Base-by-base conservation (phyloP, 192 early-diverging fungal species). In the Coemansia sp. region DNA sequence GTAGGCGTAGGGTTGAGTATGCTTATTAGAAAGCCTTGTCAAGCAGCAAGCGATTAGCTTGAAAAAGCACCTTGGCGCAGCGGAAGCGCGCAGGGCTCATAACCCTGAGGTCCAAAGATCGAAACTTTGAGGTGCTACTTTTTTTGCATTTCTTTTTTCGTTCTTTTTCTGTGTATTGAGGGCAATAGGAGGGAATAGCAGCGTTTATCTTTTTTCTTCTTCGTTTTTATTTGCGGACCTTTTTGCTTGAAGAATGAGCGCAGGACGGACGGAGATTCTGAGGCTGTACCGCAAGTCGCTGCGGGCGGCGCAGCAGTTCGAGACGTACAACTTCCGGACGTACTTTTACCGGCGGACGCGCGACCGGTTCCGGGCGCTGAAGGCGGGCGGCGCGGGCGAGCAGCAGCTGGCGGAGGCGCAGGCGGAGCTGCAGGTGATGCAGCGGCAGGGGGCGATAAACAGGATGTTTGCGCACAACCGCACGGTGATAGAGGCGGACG, bases 31-130 rank as follows among this genome's bases (percentile, higher is more conserved):
- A 43, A 2, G 4, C 10, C 10, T 43, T 9, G 28, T 17, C 17
- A 50, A 37, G 6, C n/a, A 50, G 36, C 14, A 31, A 45, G 23
- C 0, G 15, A 16, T 11, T 23, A 52, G 18, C 51, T 40, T 21
- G 37, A 3, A 39, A 39, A 68, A 87, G 88, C 88, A 80, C 64
- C 80, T 80, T 90, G 81, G 86, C 84, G 76, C 88, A 90, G 88
- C 80, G 88, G 88, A 84, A 86, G 86, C 79, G 83, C 84, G 88
- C 81, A 79, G 83, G 88, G 88, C 88, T 85, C 86, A 90, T 90
- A 88, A 90, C 86, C 85, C 84, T 79, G 81, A 90, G 84, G 88
- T 85, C 88, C 82, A 71, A 71, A 70, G 87, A 89, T 89, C 85
- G 82, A 89, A 87, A 87, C 87, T 69, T 69, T 64, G 81, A 79